Evolutionary conservation across 768 basidiomycete species (phyloP).

Genomic region (Tephrocybe rancida): DNA sequence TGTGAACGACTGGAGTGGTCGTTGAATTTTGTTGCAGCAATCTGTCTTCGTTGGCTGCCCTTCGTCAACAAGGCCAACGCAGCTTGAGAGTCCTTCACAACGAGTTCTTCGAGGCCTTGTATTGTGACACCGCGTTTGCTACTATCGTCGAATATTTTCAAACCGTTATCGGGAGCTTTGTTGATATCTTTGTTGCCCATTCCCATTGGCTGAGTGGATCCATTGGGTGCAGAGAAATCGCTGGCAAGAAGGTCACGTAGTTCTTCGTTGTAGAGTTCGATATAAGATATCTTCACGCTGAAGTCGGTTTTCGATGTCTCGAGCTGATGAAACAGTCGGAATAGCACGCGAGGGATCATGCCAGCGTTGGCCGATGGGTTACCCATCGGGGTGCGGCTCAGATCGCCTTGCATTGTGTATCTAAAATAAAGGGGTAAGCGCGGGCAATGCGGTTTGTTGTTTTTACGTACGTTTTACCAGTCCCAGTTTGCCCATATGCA

Average conservation of each 20-base stretch:
- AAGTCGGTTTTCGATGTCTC: constrained; percentile 79
- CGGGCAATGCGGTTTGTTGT: not conserved
- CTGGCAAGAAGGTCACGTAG: constrained; percentile 87
- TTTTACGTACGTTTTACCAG: constrained; percentile 89
- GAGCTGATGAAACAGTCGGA: constrained; percentile 88
- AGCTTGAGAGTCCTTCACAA: constrained; percentile 80
- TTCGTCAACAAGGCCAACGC: constrained; percentile 85
- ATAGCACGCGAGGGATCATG: constrained; percentile 93
- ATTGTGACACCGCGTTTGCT: constrained; percentile 90
- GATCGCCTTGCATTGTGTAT: constrained; percentile 98
- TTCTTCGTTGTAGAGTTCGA: constrained; percentile 98
- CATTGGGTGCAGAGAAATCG: constrained; percentile 73
- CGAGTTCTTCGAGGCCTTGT: constrained; percentile 90
- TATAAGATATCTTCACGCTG: constrained; percentile 90
- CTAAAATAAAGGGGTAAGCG: constrained; percentile 32
- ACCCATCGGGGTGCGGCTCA: constrained; percentile 79
- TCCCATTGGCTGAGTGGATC: constrained; percentile 79
- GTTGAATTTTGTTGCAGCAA: constrained; percentile 96
- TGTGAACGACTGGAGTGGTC: constrained; percentile 97
- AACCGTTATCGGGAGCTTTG: constrained; percentile 44
- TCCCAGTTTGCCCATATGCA: constrained; percentile 98
- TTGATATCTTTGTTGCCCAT: constrained; percentile 55
- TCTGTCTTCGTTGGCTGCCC: constrained; percentile 89
- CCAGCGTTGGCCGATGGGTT: constrained; percentile 90
- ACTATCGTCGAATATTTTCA: constrained; percentile 94